Evolutionary conservation across 2,329 filamentous ascomycete genomes (phyloP), one percentile per base, ranked within the genome.

Genomic region (Bimuria novae-zelandiae): DNA sequence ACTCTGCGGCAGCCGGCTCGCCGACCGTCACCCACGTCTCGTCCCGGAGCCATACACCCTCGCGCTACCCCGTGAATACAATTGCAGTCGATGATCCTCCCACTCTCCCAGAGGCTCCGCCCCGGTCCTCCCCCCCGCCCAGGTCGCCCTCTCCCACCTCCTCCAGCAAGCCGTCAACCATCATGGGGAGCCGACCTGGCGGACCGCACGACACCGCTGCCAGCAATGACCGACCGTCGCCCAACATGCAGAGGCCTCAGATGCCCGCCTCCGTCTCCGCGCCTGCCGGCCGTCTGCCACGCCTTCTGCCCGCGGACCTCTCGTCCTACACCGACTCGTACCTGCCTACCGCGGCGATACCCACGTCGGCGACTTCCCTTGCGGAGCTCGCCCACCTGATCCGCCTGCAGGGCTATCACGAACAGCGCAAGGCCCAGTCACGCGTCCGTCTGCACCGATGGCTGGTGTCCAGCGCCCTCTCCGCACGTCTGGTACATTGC

Each of bases 311-410:
- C 42, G 82, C 84, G 56, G 86, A 90, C 69, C 76, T 84, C 37
- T 88, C 87, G 36, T 79, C 85, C 51, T 89, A 89, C 71, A 80
- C 82, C 40, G 88, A 88, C 68, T 75, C 82, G 12, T 80, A 82
- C 60, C 72, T 87, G 50, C 79, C 77, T 42, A 73, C 82, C 43
- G 80, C 82, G 32, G 84, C 88, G 40, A 68, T 76, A 39, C 70
- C 75, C 56, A 80, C 80, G 46, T 84, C 88, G 40, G 83, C 84
- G 53, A 90, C 88, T 40, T 88, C 86, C 12, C 79, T 93, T 56
- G 85, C 89, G 66, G 89, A 92, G 74, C 83, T 93, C 61, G 89
- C 89, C 46, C 89, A 92, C 72, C 76, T 92, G 64, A 88, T 91
- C 60, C 85, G 89, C 56, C 79, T 92, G 57, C 89, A 89, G 70